Evolutionary conservation across 768 basidiomycete genomes (phyloP), one percentile per base, ranked within the genome.

Genomic region (Panellus pusillus): DNA sequence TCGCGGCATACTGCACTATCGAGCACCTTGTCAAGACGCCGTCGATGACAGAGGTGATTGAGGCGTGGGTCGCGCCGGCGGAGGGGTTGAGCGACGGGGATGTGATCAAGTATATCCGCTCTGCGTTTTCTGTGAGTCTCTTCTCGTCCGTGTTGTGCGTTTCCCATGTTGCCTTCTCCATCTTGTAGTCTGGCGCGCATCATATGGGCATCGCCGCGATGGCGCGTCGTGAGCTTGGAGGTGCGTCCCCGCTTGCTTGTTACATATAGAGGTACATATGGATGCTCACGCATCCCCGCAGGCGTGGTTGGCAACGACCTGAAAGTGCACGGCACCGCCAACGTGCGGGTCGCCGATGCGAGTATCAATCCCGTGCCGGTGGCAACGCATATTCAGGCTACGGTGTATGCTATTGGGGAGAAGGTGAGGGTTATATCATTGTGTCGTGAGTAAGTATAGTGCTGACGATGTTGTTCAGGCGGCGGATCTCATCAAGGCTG

Each of bases 321-420:
- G 12, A 60, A 55, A 31, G 61, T 64, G 1, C 48, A 64, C 43
- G 60, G 60, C 1, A 55, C 57, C 1, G 43, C 46, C 4, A 61
- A 61, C 35, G 42, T 65, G 36, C 40, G 62, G 8, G 52, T 65
- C 3, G 56, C 46, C 7, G 63, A 65, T 47, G 63, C 61, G 2
- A 60, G 58, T 28, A 52, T 64, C 39, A 47, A 62, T 18, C 61
- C 63, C 1, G 17, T 62, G 3, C 46, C 40, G n/a, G 0, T 58
- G 0, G 62, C 44, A 6, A 50, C 62, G 2, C 62, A 63, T 54
- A n/a, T 52, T 18, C 60, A 63, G 44, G 45, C 45, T 27, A 58
- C 59, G 6, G 57, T 61, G 4, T 63, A 63, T 50, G 60, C 60
- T 12, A 50, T 63, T 11, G 62, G 37, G 2, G 62, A 63, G 31